Base-by-base conservation (phyloP, 768 basidiomycete genomes). In the Agrocybe pediades region DNA sequence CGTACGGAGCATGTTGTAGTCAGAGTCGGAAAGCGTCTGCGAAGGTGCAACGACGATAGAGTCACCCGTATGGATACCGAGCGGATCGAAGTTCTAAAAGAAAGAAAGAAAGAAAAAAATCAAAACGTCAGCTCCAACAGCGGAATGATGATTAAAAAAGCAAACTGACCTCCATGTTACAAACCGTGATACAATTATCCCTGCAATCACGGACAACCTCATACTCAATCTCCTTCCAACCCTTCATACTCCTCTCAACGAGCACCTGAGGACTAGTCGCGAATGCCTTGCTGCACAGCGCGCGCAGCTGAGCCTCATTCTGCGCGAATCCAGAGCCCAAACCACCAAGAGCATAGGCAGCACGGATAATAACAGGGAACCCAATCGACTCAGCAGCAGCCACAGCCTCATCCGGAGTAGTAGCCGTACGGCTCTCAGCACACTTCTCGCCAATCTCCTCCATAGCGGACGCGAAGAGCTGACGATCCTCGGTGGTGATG, bases 161-260 rank as follows among this genome's bases (percentile, higher is more conserved):
- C 50, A 24, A n/a, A 59, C 88, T 53, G 44, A 95, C 95, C 91
- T 99, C 96, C 96, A 99, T 99, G 77, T 99, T 99, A 75, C 96
- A 99, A 58, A 98, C 96, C 0, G 95, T 96, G 74, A 98, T 98
- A 68, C 96, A 98, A 68, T 99, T 99, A 68, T 98, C 92, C 57
- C 92, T 81, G 75, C 95, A 98, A 72, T 99, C 96, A 54, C 96
- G 82, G 9, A 98, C 96, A 46, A 99, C 96, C 68, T 99, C 96
- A 63, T 99, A 99, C 75, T 99, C 96, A 60, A 99, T 96, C 78
- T 99, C 96, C 74, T 99, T 98, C 96, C 96, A 99, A 2, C 96
- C 96, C 74, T 98, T 98, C 96, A 98, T 98, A 63, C 92, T 95
- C 80, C 87, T 95, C 79, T 99, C 97, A 15, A 99, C 94, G n/a